Evolutionary conservation across 2,329 filamentous ascomycete genomes (phyloP).

Genomic region (Venturia nashicola): DNA sequence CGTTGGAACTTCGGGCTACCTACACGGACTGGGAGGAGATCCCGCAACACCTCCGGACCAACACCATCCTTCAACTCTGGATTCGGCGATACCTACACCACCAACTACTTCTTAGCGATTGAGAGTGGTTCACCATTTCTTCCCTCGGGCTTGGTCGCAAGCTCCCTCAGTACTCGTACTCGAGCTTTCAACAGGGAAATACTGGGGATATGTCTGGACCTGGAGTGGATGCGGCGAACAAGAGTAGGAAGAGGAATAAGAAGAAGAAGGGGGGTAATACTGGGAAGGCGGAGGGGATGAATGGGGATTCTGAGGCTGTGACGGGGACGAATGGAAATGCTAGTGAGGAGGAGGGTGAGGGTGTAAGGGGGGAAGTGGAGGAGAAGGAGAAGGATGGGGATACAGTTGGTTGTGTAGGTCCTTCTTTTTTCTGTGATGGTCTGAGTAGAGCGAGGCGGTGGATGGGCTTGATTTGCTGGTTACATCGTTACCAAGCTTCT

Average conservation of each 20-base stretch:
- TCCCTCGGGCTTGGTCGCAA: not conserved
- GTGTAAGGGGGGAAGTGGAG: constrained; percentile 21
- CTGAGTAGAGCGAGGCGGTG: no score
- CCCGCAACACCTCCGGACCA: not conserved
- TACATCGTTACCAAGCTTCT: no score
- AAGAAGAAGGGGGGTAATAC: constrained; percentile 22
- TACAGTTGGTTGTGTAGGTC: not conserved
- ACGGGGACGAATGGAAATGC: constrained; percentile 20
- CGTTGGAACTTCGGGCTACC: not conserved
- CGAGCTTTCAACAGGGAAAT: no score
- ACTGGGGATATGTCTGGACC: not conserved
- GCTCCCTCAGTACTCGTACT: not conserved
- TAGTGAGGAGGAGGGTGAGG: constrained; percentile 27
- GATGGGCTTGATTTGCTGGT: no score
- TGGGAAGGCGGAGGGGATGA: constrained; percentile 9
- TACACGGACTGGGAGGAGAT: not conserved
- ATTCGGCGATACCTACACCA: no score
- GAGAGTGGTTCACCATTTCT: not conserved
- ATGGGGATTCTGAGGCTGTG: constrained; percentile 20
- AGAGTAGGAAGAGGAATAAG: constrained; percentile 28
- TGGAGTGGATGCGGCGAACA: constrained; percentile 14
- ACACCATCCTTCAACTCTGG: not conserved
- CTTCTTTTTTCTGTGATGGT: not conserved
- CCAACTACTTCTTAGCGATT: not conserved
- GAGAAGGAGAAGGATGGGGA: constrained; percentile 5